Conservation (phyloP, 306 rosid genomes). For the Psophocarpus tetragonolobus region DNA sequence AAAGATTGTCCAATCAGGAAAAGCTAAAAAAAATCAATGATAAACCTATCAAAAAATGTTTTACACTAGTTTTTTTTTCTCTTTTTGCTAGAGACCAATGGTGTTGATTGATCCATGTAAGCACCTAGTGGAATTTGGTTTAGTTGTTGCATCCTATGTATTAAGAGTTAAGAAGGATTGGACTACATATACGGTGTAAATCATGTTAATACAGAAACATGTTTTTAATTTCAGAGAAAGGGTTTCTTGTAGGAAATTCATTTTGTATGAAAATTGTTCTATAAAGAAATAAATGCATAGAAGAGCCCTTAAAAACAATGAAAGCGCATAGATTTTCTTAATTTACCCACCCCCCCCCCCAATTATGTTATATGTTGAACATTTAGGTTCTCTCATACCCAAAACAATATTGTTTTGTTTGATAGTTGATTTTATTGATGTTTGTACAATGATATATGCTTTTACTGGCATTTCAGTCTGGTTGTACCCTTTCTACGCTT, state of each 20-base stretch:
- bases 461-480: conserved; percentile 54
- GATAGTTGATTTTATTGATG: background rate
- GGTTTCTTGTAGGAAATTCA: background rate
- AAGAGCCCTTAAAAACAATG: background rate
- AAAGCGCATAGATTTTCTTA: background rate
- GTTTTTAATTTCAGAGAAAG: background rate
- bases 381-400: background rate
- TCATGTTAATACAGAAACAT: background rate
- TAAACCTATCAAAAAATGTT: background rate
- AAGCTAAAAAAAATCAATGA: background rate
- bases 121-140: background rate
- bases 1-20: background rate
- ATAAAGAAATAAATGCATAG: background rate
- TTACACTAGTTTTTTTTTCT: background rate
- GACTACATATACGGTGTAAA: background rate
- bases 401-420: background rate
- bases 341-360: background rate
- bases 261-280: background rate
- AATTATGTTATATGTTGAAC: background rate
- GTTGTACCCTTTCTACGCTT: conserved; percentile 88
- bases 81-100: background rate
- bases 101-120: background rate
- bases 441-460: background rate
- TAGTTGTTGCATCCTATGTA: background rate
- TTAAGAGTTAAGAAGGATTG: background rate